phyloP scores from a whole-genome alignment of 2,329 filamentous ascomycete genomes.

The Tolypocladium tropicale region DNA sequence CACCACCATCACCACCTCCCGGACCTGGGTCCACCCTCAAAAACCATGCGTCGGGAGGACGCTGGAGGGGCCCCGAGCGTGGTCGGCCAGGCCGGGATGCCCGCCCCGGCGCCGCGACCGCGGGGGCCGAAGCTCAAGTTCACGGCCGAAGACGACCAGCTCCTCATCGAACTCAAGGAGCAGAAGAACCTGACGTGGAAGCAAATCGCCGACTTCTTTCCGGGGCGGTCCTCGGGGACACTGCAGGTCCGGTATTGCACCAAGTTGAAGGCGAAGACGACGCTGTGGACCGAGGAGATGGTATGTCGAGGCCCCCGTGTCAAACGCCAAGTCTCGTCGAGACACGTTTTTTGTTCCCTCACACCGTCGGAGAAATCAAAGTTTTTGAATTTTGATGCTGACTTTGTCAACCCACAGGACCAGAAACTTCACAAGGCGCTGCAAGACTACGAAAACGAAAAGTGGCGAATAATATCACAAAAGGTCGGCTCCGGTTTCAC shows the following conservation, averaged over 20 bases:
- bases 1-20: slow-evolving; percentile 82
- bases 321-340: background rate
- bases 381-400: background rate
- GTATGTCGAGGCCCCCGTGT: slow-evolving; percentile 39
- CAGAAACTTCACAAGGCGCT: slow-evolving; percentile 67
- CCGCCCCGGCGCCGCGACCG: slow-evolving; percentile 66
- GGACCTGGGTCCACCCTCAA: slow-evolving; percentile 58
- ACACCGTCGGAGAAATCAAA: too few species aligned
- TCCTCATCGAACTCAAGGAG: slow-evolving; percentile 85
- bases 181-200: slow-evolving; percentile 95
- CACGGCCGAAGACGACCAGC: slow-evolving; percentile 79
- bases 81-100: slow-evolving; percentile 82
- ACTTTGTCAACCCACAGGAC: slow-evolving; percentile 43
- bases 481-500: slow-evolving; percentile 89
- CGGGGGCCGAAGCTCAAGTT: slow-evolving; percentile 89
- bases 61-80: slow-evolving; percentile 64
- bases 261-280: slow-evolving; percentile 88
- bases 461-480: slow-evolving; percentile 84
- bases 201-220: slow-evolving; percentile 94
- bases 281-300: slow-evolving; percentile 87
- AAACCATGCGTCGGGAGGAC: slow-evolving; percentile 54
- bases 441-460: slow-evolving; percentile 81
- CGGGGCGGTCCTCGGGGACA: slow-evolving; percentile 79
- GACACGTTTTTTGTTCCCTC: background rate
- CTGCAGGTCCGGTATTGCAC: slow-evolving; percentile 92